Conservation (phyloP, 305 asterid genomes). For the Stenogyne calaminthoides region DNA sequence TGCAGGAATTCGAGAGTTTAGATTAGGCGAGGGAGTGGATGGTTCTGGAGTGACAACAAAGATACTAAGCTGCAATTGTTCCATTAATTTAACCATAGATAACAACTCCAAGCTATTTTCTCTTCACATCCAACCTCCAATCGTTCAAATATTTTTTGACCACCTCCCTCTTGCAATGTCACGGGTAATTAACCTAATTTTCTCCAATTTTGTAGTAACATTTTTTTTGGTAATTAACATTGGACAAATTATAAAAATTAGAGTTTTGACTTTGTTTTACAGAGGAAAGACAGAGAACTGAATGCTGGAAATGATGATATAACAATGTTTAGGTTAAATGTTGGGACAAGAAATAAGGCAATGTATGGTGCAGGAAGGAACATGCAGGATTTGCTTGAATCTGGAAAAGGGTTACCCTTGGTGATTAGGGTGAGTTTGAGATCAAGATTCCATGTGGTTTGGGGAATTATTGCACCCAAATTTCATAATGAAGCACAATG, state of each 20-base stretch:
- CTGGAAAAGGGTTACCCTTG: slow-evolving; percentile 57
- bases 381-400: slow-evolving; percentile 72
- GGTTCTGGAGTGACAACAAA: slow-evolving; percentile 71
- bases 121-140: slow-evolving; percentile 68
- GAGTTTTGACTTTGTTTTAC: not conserved
- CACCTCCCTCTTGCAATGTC: slow-evolving; percentile 57
- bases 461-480: slow-evolving; percentile 56
- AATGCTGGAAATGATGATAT: slow-evolving; percentile 42
- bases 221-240: too few species aligned
- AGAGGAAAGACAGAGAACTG: slow-evolving; percentile 46
- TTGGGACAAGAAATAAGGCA: slow-evolving; percentile 67
- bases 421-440: slow-evolving; percentile 41
- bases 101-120: slow-evolving; percentile 69
- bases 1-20: slow-evolving; percentile 48
- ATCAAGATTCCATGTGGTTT: slow-evolving; percentile 60
- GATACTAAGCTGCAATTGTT: slow-evolving; percentile 62
- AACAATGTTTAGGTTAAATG: slow-evolving; percentile 40
- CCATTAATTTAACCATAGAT: slow-evolving; percentile 48
- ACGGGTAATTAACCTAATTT: slow-evolving; percentile 30
- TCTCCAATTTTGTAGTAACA: not conserved
- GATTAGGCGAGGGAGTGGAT: slow-evolving; percentile 76
- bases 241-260: too few species aligned
- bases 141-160: slow-evolving; percentile 35
- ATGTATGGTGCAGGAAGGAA: slow-evolving; percentile 83
- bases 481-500: slow-evolving; percentile 58